phyloP scores from a whole-genome alignment of 495 filamentous ascomycete species.

The Entonaema liquescens region DNA sequence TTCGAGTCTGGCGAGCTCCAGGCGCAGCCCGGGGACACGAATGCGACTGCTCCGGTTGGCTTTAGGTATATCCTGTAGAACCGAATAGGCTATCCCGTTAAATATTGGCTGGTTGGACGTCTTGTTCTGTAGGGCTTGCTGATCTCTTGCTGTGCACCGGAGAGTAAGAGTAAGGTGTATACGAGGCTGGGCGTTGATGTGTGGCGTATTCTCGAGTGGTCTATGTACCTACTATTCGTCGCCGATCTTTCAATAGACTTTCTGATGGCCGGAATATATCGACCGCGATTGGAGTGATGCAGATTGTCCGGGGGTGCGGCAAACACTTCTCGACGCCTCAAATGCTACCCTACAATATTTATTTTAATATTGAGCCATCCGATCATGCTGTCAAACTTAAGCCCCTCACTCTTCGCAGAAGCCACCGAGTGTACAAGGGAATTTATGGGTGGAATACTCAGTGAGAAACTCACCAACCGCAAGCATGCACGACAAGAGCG shows the following conservation, averaged over 20 bases:
- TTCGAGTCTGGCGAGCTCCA: slow-evolving; percentile 31
- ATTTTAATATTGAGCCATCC: not conserved
- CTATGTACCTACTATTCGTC: not conserved
- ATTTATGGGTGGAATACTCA: not conserved
- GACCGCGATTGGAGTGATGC: not conserved
- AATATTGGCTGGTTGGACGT: not conserved
- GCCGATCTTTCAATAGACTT: slow-evolving; percentile 7
- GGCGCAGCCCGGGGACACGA: not conserved
- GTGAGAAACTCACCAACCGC: not conserved
- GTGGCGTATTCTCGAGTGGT: slow-evolving; percentile 6
- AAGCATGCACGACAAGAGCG: not conserved
- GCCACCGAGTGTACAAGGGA: slow-evolving; percentile 7
- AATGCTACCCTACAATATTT: not conserved
- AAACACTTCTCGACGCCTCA: slow-evolving; percentile 1
- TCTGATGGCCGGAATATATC: not conserved
- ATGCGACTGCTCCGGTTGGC: slow-evolving; percentile 9
- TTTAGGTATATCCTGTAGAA: slow-evolving; percentile 45
- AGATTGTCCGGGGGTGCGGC: not conserved
- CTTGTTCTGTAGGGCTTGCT: not conserved
- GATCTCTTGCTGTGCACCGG: not conserved
- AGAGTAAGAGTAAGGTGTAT: not conserved
- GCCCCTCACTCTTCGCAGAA: not conserved
- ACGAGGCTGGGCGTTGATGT: not conserved
- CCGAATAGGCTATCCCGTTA: not conserved
- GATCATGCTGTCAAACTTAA: slow-evolving; percentile 12